Base-by-base conservation (phyloP, 2,329 filamentous ascomycete genomes). In the Ophiocordyceps unilateralis region DNA sequence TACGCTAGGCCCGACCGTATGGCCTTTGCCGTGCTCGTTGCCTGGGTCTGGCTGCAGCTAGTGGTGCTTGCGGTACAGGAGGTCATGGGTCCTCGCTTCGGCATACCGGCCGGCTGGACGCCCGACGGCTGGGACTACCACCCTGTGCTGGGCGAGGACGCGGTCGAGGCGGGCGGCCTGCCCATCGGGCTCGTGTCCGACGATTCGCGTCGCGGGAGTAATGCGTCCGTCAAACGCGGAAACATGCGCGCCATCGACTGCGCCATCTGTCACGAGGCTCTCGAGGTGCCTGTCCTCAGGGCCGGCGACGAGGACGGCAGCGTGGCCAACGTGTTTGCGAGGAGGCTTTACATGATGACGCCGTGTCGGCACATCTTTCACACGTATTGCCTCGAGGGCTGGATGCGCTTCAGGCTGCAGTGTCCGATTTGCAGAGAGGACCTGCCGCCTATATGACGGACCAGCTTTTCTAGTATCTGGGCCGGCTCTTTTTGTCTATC, bases 301-400 rank as follows among this genome's bases (percentile, higher is more conserved):
- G 69, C 72, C 1, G 72, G 70, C 10, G 68, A 69, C 36, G 68
- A 70, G 38, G 70, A 72, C 10, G 59, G 61, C 1, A 72, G 74
- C 26, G 71, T 78, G 45, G 66, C 76, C 0, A 79, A 79, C 24
- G 74, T 94, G 44, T 69, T 96, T 50, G 83, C 83, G 26, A 70
- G 89, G 47, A 74, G 88, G 41, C 70, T 75, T 51, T 96, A 96
- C 63, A 98, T 98, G 91, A 85, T 96, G 20, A 98, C 91, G 45
- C 91, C 91, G 40, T 98, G 91, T 60, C 70, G 88, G 44, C 91
- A 98, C 64, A 87, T 96, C 41, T 98, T 98, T 58, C 91, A 98
- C 58, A 91, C 80, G 44, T 68, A 72, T 26, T 98, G 91, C 60
- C 65, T 98, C 51, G 89, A 96, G 63, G 87, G 86, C 34, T 96